phyloP scores from a whole-genome alignment of 164 flowering plant genomes.

The Amborella trichopoda region DNA sequence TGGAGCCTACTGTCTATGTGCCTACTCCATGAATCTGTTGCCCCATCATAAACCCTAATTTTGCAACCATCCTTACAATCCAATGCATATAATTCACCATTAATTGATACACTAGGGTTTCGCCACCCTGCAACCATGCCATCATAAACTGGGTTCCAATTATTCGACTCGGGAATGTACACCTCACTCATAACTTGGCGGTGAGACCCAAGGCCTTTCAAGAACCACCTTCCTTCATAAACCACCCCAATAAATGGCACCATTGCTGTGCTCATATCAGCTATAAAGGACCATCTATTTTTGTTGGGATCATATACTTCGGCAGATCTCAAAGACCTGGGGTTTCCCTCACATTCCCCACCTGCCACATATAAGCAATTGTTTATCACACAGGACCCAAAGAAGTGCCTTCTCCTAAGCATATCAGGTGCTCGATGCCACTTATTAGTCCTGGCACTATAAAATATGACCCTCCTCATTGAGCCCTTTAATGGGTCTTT shows the following conservation, averaged over 20 bases:
- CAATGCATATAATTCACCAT: constrained; percentile 61
- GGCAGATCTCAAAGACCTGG: constrained; percentile 55
- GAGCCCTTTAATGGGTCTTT: constrained; percentile 71
- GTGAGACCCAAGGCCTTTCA: constrained; percentile 74
- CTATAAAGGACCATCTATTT: constrained; percentile 66
- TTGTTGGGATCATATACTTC: constrained; percentile 81
- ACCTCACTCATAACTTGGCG: constrained; percentile 72
- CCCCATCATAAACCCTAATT: constrained; percentile 55
- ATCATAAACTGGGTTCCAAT: constrained; percentile 58
- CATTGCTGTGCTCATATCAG: constrained; percentile 82
- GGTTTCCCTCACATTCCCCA: constrained; percentile 70
- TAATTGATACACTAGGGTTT: constrained; percentile 47
- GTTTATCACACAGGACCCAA: constrained; percentile 80
- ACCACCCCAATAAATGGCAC: constrained; percentile 79
- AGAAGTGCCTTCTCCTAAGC: constrained; percentile 66
- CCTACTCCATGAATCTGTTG: constrained; percentile 55
- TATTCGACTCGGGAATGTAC: constrained; percentile 51
- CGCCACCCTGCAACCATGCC: constrained; percentile 87
- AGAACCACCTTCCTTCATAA: constrained; percentile 65
- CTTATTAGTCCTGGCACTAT: constrained; percentile 71
- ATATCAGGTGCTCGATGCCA: constrained; percentile 97
- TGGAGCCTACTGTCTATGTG: constrained; percentile 61
- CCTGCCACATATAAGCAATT: constrained; percentile 87
- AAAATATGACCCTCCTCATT: constrained; percentile 70
- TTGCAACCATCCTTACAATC: constrained; percentile 86